Base-by-base conservation (phyloP, 1,284 basidiomycete genomes). In the Trametes versicolor region DNA sequence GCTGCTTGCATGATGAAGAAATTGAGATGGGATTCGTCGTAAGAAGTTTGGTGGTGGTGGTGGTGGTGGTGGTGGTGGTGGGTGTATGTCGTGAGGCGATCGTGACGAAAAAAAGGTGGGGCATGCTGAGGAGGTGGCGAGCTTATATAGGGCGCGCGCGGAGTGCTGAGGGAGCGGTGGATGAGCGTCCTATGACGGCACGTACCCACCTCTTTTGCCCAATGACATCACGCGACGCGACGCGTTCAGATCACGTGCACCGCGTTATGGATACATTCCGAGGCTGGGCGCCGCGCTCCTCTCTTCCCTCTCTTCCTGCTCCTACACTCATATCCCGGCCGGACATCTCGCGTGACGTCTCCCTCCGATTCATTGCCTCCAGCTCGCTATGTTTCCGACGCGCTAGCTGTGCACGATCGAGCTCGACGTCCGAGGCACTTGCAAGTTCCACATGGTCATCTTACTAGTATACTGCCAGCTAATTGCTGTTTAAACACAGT, bases 1-100 rank as follows among this genome's bases (percentile, higher is more conserved):
- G 73, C 75, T 51, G 78, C 72, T 67, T 80, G 78, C 79, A 79
- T 79, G 55, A 25, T 71, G 62, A 15, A 51, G n/a, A 25, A 17
- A 27, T 50, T 19, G 13, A n/a, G 43, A 23, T 27, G 48, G 12
- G 36, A 4, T 19, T 50, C 13, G 45, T 48, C 21, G 21, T 48
- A 2, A 32, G 27, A 49, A 25, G 43, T 13, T 7, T 21, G n/a
- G n/a, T n/a, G n/a, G n/a, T n/a, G n/a, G n/a, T n/a, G n/a, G n/a
- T n/a, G n/a, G n/a, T n/a, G n/a, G n/a, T n/a, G n/a, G n/a, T n/a
- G n/a, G 48, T 37, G 29, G 47, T 25, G 25, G 39, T 17, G 60
- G 17, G n/a, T 47, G 39, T 19, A 19, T 25, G 57, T 39, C 21
- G 23, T 43, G 37, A 13, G 13, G 37, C 39, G 58, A 39, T 48